Base-by-base conservation (phyloP, 768 basidiomycete species). In the Chalciporus chontae region DNA sequence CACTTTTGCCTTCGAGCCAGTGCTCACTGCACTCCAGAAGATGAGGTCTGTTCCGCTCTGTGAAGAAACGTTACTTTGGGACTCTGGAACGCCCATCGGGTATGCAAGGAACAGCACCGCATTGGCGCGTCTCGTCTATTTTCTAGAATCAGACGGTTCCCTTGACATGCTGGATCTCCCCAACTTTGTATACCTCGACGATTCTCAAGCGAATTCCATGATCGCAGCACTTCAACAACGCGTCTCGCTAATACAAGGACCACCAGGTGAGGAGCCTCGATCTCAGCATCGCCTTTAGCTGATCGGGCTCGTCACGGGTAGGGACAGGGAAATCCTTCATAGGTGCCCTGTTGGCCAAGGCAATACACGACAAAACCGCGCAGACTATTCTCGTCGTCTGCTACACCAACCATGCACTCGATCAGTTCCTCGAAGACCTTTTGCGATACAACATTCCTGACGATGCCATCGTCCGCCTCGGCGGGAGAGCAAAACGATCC, bases 301-400 rank as follows among this genome's bases (percentile, higher is more conserved):
- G 19, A 54, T 7, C 6, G 10, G 39, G 27, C 10, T 6, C 3
- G 4, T n/a, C n/a, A n/a, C n/a, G n/a, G n/a, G n/a, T 18, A 86
- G 85, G 85, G 1, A 87, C 85, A 0, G 85, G 85, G 0, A 87
- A 87, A 55, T 85, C 83, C 0, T 85, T 85, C 57, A 79, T 87
- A 40, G 85, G 85, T 0, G 77, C 80, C 1, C 67, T 86, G 1
- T 64, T 85, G 1, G 81, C 82, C 0, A 87, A 85, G 48, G 65
- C 73, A 3, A 61, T 85, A 8, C 76, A 85, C 40, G 74, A 78
- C 15, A 56, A 62, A 42, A 77, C 77, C 0, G 5, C 49, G 0
- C 65, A 71, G 34, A 77, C 63, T 0, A 83, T 87, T n/a, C 75
- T 87, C 6, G 79, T 87, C 13, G 79, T 84, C 21, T 86, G 84